Percentiles rank a stretch among this genome's conserved stretches.
Conservation (phyloP, 768 basidiomycete genomes). For the Pisolithus sp. region DNA sequence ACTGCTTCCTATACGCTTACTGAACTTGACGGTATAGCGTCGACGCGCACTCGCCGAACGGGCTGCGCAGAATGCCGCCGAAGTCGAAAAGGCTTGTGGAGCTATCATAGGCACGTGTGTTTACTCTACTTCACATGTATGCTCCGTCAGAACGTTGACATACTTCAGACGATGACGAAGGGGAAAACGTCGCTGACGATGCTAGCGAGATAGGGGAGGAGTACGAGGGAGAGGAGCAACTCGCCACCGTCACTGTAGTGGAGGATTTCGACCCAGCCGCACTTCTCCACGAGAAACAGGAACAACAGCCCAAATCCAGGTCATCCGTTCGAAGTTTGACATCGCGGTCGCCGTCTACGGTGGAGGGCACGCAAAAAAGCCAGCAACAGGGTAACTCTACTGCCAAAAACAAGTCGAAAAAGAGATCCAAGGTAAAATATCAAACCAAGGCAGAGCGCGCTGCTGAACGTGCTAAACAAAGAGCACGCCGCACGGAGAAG, state of each 20-base stretch:
- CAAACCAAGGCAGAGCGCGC: constrained; percentile 66
- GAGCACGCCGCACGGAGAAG: constrained; percentile 59
- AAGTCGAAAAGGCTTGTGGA: constrained; percentile 72
- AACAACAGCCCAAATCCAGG: constrained; percentile 11
- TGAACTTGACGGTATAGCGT: constrained; percentile 42
- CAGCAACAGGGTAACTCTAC: constrained; percentile 4
- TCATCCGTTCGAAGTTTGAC: neutral
- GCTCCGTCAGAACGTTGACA: constrained; percentile 10
- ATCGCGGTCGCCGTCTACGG: neutral
- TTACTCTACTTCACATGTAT: neutral
- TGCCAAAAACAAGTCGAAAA: constrained; percentile 14
- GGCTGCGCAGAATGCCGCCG: constrained; percentile 69
- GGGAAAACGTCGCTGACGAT: constrained; percentile 37
- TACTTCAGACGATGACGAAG: constrained; percentile 30
- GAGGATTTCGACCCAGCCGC: constrained; percentile 83
- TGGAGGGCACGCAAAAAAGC: constrained; percentile 14
- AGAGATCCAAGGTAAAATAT: constrained; percentile 44
- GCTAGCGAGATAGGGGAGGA: constrained; percentile 48
- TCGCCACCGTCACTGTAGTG: constrained; percentile 86
- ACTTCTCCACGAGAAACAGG: constrained; percentile 43
- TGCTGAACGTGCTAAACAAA: constrained; percentile 57
- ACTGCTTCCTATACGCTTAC: constrained; percentile 11
- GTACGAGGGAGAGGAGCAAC: constrained; percentile 77
- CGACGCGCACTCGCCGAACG: constrained; percentile 71
- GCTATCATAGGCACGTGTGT: constrained; percentile 36